These are phyloP conservation scores for Brassica napus DNA, from an alignment of 345 rosid species.

Conservation along the genomic window Da-Ae NC_063439.1:4677501-4678000, in stretches of 20 bases:
- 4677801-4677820: not conserved
- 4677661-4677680: not conserved
- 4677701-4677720: not conserved
- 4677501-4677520: not conserved
- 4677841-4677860: not conserved
- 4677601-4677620: slow-evolving; percentile 15
- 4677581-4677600: slow-evolving; percentile 1
- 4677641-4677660: not conserved
- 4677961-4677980: not conserved
- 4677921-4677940: not conserved
- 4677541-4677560: slow-evolving; percentile 9
- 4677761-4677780: not conserved
- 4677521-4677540: not conserved
- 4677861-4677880: not conserved
- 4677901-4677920: not conserved
- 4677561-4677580: not conserved
- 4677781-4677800: not conserved
- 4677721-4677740: not conserved
- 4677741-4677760: not conserved
- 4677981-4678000: not conserved
- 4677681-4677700: not conserved
- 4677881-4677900: not conserved
- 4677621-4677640: slow-evolving; percentile 15
- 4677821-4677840: not conserved
- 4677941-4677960: not conserved